Base-by-base conservation (phyloP, 179 eudicot genomes). In the Silene coronaria region DNA sequence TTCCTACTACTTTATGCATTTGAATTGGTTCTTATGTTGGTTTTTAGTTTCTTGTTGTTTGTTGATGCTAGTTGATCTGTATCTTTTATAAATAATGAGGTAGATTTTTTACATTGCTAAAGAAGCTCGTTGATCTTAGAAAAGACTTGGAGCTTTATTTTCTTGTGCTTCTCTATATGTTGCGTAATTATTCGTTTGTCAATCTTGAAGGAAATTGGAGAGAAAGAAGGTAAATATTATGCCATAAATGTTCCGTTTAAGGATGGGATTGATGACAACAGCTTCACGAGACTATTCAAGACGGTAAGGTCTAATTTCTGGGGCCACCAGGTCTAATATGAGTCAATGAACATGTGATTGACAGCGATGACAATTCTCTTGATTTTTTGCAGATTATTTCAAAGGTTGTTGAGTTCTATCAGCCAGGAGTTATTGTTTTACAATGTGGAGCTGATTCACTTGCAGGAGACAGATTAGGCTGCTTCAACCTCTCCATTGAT, bases 401-500 rank as follows among this genome's bases (percentile, higher is more conserved):
- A 66, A 95, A 92, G 87, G 97, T 95, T 78, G 90, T 90, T 32
- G 99, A 95, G 81, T 88, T 88, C 46, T 95, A 95, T 86, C 82
- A 82, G 84, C 99, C 99, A 3, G 96, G 96, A 66, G 99, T 79
- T 4, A 90, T 95, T 73, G 99, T 95, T 80, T 89, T 95, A 28
- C 99, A 95, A 77, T 95, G 99, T 79, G 99, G 99, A 77, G 99
- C 99, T 64, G 99, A 95, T 89, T 95, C 99, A 6, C 96, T 95
- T 84, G 97, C 99, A 69, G 97, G 99, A 63, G 99, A 95, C 76
- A 88, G 99, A 80, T 86, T 95, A 82, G 99, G 99, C 81, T 92
- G 97, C 87, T 95, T 95, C 87, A 95, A 90, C 86, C 97, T 95
- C 78, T 95, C 99, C 76, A 95, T 95, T 82, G 99, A 95, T 85